Evolutionary conservation across 2,329 filamentous ascomycete species (phyloP), one percentile per base, ranked within the genome.

Genomic region (Chaetomium sp.): DNA sequence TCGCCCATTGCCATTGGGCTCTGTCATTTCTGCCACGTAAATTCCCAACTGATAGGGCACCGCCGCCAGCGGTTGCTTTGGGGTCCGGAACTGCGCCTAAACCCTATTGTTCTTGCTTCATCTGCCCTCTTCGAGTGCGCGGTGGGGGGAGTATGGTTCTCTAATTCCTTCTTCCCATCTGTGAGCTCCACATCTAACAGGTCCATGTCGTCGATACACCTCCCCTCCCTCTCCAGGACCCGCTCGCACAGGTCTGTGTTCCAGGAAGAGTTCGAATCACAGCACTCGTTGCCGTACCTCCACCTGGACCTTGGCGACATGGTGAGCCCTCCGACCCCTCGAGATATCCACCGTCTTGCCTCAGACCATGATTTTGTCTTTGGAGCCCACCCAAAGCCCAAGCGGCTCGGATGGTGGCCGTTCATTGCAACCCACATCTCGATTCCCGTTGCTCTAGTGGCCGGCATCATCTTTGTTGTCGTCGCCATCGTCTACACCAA

Each of bases 301-400:
- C 50, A 63, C 21, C 25, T 60, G 42, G 62, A 61, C 4, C 12
- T 58, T 29, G n/a, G 25, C 55, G 50, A 60, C 47, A 69, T 67
- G 68, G n/a, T 65, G 1, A 42, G 61, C 21, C 63, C 68, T 13
- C 68, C 67, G 5, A 72, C 70, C 1, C 66, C 69, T 1, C n/a
- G 69, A 38, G 65, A 69, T 50, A 38, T 72, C 29, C 64, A 65
- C 3, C 68, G 67, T 5, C 64, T 70, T n/a, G 68, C 70, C 1
- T 70, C 70, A 1, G 67, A 70, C 38, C 70, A 71, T 53, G 67
- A 69, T 27, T 72, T 69, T 35, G 68, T 72, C 23, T 56, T 66
- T 1, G 67, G 63, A 7, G 69, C 67, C 4, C 54, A 62, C 10
- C 68, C 68, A 1, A 21, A 54, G 10, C 66, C 70, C 4, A 51